A percentile compares a stretch with the other conserved stretches of the same genome.
Conservation (phyloP, 371 early-diverging fungal species). For the Apophysomyces elegans region DNA sequence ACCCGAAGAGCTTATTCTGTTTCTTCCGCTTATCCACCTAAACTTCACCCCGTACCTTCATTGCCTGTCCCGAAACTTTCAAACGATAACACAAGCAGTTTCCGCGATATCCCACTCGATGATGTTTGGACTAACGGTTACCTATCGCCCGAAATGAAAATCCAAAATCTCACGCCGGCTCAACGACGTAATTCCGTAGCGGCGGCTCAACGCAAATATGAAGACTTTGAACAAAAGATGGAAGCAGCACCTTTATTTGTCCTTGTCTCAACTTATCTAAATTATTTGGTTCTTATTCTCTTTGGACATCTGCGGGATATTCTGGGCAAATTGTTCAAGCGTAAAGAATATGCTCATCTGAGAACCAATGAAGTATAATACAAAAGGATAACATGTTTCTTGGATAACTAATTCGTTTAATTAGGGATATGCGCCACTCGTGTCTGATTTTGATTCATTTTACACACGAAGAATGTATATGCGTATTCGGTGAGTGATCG, state of each 20-base stretch:
- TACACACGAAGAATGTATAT: constrained; percentile 95
- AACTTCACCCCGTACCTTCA: constrained; percentile 26
- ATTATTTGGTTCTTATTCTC: constrained; percentile 89
- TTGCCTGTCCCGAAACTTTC: constrained; percentile 27
- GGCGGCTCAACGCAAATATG: constrained; percentile 38
- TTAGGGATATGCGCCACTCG: constrained; percentile 88
- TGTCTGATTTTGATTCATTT: constrained; percentile 97
- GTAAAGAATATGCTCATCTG: constrained; percentile 74
- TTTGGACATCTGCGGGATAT: constrained; percentile 92
- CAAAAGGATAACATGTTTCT: background rate
- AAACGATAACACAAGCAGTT: constrained; percentile 12
- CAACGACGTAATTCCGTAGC: constrained; percentile 56
- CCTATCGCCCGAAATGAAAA: constrained; percentile 1
- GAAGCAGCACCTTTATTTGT: constrained; percentile 71
- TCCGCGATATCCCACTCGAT: constrained; percentile 14
- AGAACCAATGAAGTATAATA: constrained; percentile 63
- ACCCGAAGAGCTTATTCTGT: constrained; percentile 57
- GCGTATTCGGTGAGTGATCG: constrained; percentile 70
- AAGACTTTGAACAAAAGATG: constrained; percentile 50
- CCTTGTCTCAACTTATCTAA: constrained; percentile 93
- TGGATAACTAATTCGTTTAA: background rate
- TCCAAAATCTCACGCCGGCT: constrained; percentile 39
- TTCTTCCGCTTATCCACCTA: constrained; percentile 49
- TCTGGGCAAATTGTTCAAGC: constrained; percentile 78
- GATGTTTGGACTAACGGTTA: constrained; percentile 19